phyloP scores from a whole-genome alignment of 495 filamentous ascomycete genomes.

The Pyrenula massariospora region DNA sequence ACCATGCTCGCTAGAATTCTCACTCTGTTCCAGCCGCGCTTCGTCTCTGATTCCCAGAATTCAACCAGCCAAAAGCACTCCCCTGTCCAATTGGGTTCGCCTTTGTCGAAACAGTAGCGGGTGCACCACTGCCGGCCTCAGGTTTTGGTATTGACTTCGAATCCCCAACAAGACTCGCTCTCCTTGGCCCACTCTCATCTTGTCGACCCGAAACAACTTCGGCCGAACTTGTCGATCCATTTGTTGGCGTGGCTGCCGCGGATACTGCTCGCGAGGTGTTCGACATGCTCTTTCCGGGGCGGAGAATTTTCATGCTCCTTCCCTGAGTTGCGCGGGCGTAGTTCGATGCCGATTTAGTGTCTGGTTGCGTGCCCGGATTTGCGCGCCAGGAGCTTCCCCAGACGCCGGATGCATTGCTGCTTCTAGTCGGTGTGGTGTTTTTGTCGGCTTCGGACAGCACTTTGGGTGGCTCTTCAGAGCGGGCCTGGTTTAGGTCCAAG shows the following conservation, averaged over 20 bases:
- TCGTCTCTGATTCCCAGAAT: constrained; percentile 20
- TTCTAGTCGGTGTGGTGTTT: constrained; percentile 20
- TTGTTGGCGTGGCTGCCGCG: constrained; percentile 20
- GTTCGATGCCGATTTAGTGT: constrained; percentile 32
- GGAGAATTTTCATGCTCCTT: constrained; percentile 70
- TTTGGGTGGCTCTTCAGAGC: constrained; percentile 16
- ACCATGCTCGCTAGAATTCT: too few relatives aligned
- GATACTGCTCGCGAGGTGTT: constrained; percentile 23
- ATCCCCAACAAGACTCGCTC: constrained; percentile 13
- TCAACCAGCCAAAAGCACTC: constrained; percentile 95
- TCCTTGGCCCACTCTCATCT: constrained; percentile 9
- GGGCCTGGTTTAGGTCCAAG: constrained; percentile 10
- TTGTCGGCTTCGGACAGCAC: constrained; percentile 15
- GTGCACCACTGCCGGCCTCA: constrained; percentile 14
- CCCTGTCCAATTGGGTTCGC: constrained; percentile 81
- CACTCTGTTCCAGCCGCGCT: not conserved
- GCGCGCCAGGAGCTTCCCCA: constrained; percentile 61
- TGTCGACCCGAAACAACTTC: constrained; percentile 1
- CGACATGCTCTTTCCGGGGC: constrained; percentile 43
- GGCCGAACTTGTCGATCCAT: constrained; percentile 15
- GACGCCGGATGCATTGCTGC: constrained; percentile 38
- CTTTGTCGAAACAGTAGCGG: constrained; percentile 38
- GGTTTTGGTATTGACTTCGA: constrained; percentile 12
- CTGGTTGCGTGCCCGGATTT: constrained; percentile 6
- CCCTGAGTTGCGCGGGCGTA: constrained; percentile 29